These are phyloP conservation scores for Eucalyptus cloeziana DNA, from an alignment of 345 rosid genomes.

Conservation along the genomic window DNA sequence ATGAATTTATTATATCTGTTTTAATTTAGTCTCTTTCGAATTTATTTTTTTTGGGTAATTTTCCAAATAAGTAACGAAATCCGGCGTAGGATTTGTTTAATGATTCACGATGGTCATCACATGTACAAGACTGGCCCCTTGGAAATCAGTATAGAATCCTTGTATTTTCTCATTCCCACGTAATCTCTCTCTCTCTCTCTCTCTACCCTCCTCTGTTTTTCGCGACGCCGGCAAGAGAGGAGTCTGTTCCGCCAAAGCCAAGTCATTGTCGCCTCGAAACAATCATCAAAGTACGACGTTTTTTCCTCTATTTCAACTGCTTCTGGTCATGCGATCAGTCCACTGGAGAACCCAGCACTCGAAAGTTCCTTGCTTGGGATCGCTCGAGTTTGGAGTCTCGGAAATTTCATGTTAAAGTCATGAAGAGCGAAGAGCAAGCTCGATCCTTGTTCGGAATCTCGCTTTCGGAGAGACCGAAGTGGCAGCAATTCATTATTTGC, in stretches of 20 bases:
- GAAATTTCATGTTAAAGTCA: neutral
- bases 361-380: neutral
- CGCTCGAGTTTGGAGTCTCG: neutral
- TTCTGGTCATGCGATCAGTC: neutral
- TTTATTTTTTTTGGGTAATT: neutral
- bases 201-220: neutral
- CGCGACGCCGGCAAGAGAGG: neutral
- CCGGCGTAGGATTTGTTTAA: neutral
- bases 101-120: neutral
- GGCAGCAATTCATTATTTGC: conserved; percentile 83
- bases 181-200: neutral
- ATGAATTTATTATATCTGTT: no score
- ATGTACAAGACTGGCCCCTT: neutral
- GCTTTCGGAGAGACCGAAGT: conserved; percentile 53
- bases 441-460: conserved; percentile 60
- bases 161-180: neutral
- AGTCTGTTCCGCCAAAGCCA: neutral
- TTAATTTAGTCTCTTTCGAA: neutral
- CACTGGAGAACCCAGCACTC: neutral
- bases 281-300: neutral
- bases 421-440: conserved; percentile 58
- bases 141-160: neutral
- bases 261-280: neutral
- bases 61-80: neutral
- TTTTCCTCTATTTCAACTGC: neutral